Conservation (phyloP, 176 grass and related monocot genomes). For the Panicum miliaceum region DNA sequence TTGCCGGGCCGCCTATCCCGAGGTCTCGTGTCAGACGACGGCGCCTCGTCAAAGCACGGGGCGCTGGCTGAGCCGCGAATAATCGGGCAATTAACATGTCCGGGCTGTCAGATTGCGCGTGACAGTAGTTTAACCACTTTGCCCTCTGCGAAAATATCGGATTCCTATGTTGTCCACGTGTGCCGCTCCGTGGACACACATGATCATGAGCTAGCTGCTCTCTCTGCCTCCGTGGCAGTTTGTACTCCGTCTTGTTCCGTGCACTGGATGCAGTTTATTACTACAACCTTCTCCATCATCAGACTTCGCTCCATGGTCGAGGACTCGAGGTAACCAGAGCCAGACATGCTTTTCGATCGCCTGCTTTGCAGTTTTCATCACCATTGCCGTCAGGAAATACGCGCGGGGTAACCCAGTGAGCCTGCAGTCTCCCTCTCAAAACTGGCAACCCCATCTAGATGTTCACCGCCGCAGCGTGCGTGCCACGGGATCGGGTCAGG, state of each 20-base stretch:
- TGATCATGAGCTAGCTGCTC: neutral
- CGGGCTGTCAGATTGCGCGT: conserved; percentile 12
- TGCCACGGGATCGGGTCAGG: conserved; percentile 42
- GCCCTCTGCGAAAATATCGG: neutral
- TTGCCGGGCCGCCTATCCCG: conserved; percentile 40
- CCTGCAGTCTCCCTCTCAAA: neutral
- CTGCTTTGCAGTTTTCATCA: neutral
- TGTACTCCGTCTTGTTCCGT: neutral
- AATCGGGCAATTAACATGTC: conserved; percentile 43
- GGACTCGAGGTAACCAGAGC: neutral
- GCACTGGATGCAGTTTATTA: neutral
- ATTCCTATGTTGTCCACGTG: conserved; percentile 47
- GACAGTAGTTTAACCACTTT: conserved; percentile 36
- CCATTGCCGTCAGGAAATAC: neutral
- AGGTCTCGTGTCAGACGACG: conserved; percentile 14
- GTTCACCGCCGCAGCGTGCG: neutral
- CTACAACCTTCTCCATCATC: neutral
- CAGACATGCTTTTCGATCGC: neutral
- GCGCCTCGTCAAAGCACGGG: neutral
- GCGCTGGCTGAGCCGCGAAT: neutral
- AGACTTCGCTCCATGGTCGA: neutral
- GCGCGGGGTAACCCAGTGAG: neutral
- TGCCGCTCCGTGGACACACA: neutral
- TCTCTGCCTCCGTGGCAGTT: neutral
- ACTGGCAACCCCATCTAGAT: neutral